phyloP scores from a whole-genome alignment of 148 eudicot species.

The Spergularia bocconei region DNA sequence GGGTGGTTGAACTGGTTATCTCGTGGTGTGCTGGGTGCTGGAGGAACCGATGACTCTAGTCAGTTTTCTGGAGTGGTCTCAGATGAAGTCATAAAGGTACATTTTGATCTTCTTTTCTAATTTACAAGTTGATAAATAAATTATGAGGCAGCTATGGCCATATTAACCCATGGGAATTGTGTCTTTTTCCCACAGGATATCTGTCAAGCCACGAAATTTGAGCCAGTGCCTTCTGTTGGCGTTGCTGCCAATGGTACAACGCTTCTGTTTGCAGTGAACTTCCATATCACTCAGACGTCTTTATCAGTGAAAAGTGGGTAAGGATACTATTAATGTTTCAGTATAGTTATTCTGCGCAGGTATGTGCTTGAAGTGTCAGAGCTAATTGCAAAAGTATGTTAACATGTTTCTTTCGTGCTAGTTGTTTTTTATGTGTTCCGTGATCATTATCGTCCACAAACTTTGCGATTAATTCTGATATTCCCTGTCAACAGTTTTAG shows the following conservation, averaged over 20 bases:
- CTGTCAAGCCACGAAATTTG: conserved; percentile 91
- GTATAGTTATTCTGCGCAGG: too few species aligned
- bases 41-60: conserved; percentile 93
- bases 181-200: conserved; percentile 58
- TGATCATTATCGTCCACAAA: not conserved
- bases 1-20: conserved; percentile 99
- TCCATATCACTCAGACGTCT: conserved; percentile 48
- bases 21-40: conserved; percentile 97
- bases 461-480: not conserved
- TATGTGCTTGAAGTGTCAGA: too few species aligned
- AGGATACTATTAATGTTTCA: conserved; percentile 8
- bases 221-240: conserved; percentile 49
- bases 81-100: conserved; percentile 92
- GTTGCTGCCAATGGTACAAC: conserved; percentile 36
- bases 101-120: not conserved
- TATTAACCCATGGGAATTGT: not conserved
- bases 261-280: conserved; percentile 51
- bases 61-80: conserved; percentile 97
- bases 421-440: not conserved
- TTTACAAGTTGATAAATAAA: not conserved
- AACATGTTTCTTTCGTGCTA: too few species aligned
- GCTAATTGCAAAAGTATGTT: too few species aligned
- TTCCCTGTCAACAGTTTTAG: not conserved
- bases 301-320: conserved; percentile 65
- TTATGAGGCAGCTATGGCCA: not conserved